Percentiles rank a stretch among this genome's conserved stretches.
Evolutionary conservation across 1,284 basidiomycete species (phyloP).

Genomic region (Heterobasidion irregulare): DNA sequence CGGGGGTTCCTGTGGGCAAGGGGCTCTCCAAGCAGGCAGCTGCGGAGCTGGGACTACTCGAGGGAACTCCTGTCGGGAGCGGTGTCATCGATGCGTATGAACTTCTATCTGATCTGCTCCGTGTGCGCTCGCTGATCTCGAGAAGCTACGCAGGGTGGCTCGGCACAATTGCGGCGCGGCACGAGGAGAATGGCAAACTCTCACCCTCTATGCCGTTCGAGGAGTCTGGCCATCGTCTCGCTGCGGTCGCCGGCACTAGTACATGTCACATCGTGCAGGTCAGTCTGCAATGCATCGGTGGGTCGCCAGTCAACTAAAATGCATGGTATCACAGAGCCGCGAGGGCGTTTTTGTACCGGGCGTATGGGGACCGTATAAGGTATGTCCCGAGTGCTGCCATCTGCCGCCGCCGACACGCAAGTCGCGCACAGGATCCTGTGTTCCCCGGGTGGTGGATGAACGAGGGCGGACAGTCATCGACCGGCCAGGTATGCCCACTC

Average conservation of each 20-base stretch:
- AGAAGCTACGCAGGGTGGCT: conserved; percentile 95
- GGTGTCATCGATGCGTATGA: conserved; percentile 87
- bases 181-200: conserved; percentile 43
- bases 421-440: conserved; percentile 53
- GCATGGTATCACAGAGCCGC: conserved; percentile 46
- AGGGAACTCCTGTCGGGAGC: conserved; percentile 92
- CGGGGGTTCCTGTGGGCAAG: conserved; percentile 84
- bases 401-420: neutral
- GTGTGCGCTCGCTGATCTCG: too few species aligned
- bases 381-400: conserved; percentile 14
- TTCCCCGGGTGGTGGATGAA: conserved; percentile 99
- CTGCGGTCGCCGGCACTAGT: conserved; percentile 92
- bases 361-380: conserved; percentile 96
- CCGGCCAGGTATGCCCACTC: conserved; percentile 65
- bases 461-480: conserved; percentile 97
- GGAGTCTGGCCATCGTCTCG: conserved; percentile 77
- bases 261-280: conserved; percentile 93
- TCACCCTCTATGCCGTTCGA: conserved; percentile 50
- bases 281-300: neutral
- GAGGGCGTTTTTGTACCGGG: conserved; percentile 85
- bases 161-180: conserved; percentile 86
- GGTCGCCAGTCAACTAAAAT: too few species aligned
- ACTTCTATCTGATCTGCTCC: conserved; percentile 18
- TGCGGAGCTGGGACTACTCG: conserved; percentile 74
- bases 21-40: conserved; percentile 80